phyloP scores from a whole-genome alignment of 371 early-diverging fungal species.

The Mucor mucedo region DNA sequence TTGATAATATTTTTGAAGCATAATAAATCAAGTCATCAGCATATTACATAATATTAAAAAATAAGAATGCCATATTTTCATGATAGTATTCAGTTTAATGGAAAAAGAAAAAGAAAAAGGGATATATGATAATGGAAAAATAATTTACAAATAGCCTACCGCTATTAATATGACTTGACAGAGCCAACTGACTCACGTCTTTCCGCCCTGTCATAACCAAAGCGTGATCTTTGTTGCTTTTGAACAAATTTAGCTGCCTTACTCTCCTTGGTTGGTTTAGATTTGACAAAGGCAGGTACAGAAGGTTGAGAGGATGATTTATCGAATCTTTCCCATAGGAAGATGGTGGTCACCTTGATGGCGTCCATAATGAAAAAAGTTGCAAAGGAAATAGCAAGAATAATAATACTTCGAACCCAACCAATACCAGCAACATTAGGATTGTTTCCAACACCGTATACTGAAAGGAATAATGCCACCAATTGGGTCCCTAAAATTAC shows the following conservation, averaged over 20 bases:
- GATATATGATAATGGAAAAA: background rate
- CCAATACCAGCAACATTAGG: slow-evolving; percentile 54
- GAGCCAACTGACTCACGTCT: slow-evolving; percentile 40
- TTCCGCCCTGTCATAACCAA: slow-evolving; percentile 45
- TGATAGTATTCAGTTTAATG: too few species aligned
- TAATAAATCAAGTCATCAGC: background rate
- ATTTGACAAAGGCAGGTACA: slow-evolving; percentile 16
- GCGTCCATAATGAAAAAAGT: slow-evolving; percentile 82
- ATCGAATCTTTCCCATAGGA: slow-evolving; percentile 59
- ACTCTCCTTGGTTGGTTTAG: slow-evolving; percentile 10
- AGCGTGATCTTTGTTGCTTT: slow-evolving; percentile 28
- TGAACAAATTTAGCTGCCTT: slow-evolving; percentile 27
- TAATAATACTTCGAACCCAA: slow-evolving; percentile 59
- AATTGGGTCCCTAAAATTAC: slow-evolving; percentile 91
- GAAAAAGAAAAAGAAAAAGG: too few species aligned
- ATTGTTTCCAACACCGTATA: slow-evolving; percentile 63
- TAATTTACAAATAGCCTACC: background rate
- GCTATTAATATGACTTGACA: slow-evolving; percentile 37
- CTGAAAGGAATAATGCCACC: slow-evolving; percentile 86
- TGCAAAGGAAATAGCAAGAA: slow-evolving; percentile 70
- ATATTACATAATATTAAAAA: too few species aligned
- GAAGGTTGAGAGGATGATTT: slow-evolving; percentile 3
- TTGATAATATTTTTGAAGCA: background rate
- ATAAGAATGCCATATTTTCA: too few species aligned
- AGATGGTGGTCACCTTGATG: slow-evolving; percentile 81